Evolutionary conservation across 176 grass and related monocot genomes (phyloP), one percentile per base, ranked within the genome.

Genomic region (Alopecurus myosuroides): DNA sequence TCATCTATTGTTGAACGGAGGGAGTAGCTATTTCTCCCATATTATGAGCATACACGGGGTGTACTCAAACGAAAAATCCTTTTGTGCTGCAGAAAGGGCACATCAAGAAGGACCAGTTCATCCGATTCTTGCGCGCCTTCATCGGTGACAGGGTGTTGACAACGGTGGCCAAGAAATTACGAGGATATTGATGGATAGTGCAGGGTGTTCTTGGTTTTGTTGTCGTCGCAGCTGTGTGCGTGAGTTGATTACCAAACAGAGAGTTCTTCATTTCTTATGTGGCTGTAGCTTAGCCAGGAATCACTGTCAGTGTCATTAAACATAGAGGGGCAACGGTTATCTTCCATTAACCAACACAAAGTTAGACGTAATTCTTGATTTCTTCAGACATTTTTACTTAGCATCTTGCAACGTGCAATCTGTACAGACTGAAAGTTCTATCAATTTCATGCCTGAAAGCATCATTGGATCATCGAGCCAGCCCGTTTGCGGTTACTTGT

Each of bases 51-150:
- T 23, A 66, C 29, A 41, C 17, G 33, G 53, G 39, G 17, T 69
- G 34, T 53, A 48, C 53, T 28, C 61, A 60, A 60, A 42, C 40
- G 55, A 39, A 34, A 52, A 52, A 72, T 14, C 9, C 65, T 77
- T 82, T 28, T 87, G 23, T 82, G 29, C 37, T 90, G 68, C 91
- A 98, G 96, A 94, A 52, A 81, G 91, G 88, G 20, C 91, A 87
- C 70, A 87, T 98, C 2, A 88, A 71, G 73, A 98, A 94, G 85
- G 83, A 89, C 0, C 62, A 87, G 6, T 98, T 98, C 87, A 90
- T 95, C 46, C 84, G 77, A 18, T 89, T 77, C 77, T 75, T 98
- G 81, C 89, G 93, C 62, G 35, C 35, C 3, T 61, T 75, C 52
- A 60, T 85, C 55, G 96, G 93, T 25, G 96, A 98, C 76, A 81